These are phyloP conservation scores for Apophysomyces elegans DNA, from an alignment of 371 early-diverging fungal genomes.

Conservation along the genomic window DNA sequence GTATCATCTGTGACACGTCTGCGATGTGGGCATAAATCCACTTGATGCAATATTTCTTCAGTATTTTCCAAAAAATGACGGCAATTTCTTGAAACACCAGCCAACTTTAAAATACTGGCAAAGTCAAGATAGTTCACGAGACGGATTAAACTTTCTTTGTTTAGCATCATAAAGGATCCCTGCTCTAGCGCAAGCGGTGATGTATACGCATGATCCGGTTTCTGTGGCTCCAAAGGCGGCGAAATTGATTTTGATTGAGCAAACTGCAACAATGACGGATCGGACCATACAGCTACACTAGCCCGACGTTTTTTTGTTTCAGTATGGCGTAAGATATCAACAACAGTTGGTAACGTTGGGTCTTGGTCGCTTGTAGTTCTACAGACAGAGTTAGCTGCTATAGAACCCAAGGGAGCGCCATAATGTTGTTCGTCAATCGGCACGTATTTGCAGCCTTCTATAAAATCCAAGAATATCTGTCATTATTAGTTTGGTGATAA, in stretches of 20 bases:
- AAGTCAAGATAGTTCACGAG: constrained; percentile 41
- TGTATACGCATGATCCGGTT: not conserved
- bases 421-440: constrained; percentile 19
- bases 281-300: constrained; percentile 86
- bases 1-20: constrained; percentile 47
- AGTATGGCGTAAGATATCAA: constrained; percentile 34
- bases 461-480: not conserved
- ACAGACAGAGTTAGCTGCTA: constrained; percentile 38
- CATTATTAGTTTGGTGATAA: not conserved
- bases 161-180: not conserved
- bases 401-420: constrained; percentile 15
- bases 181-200: not conserved
- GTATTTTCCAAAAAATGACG: constrained; percentile 35
- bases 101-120: constrained; percentile 24
- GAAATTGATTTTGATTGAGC: constrained; percentile 28
- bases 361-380: constrained; percentile 53
- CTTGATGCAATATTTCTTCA: constrained; percentile 29
- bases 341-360: constrained; percentile 40
- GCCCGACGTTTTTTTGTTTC: constrained; percentile 63
- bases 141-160: constrained; percentile 17
- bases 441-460: constrained; percentile 12
- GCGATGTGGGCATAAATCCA: constrained; percentile 51
- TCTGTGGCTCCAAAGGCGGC: not conserved
- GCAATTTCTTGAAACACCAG: constrained; percentile 28
- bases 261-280: constrained; percentile 67